These are phyloP conservation scores for Aspergillus olivimuriae DNA, from an alignment of 495 filamentous ascomycete species.

Conservation along the genomic window DNA sequence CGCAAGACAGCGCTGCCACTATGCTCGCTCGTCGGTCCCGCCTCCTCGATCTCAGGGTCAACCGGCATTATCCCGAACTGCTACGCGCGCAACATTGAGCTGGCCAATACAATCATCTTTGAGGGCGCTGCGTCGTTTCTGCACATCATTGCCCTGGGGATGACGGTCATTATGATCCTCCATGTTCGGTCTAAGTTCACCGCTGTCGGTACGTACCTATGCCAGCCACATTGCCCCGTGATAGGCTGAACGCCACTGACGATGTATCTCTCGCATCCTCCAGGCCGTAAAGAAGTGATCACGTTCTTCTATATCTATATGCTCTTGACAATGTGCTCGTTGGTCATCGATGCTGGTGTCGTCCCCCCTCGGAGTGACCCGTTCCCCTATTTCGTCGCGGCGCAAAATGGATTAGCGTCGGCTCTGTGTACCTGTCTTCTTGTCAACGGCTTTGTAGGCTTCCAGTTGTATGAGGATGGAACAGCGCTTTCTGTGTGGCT, in stretches of 20 bases:
- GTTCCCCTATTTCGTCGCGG: constrained; percentile 87
- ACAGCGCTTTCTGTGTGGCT: constrained; percentile 93
- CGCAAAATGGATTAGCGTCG: constrained; percentile 84
- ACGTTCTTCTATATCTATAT: constrained; percentile 98
- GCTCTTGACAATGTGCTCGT: constrained; percentile 78
- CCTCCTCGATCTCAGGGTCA: constrained; percentile 54
- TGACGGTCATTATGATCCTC: constrained; percentile 95
- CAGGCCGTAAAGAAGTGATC: constrained; percentile 96
- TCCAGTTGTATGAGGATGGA: constrained; percentile 98
- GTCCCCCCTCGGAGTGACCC: constrained; percentile 71
- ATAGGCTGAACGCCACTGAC: too few species aligned
- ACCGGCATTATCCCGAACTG: constrained; percentile 83
- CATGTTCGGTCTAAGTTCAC: constrained; percentile 98
- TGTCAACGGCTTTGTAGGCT: constrained; percentile 97
- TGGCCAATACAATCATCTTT: constrained; percentile 98
- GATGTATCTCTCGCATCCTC: neutral
- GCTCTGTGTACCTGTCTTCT: constrained; percentile 83
- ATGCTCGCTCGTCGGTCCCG: constrained; percentile 75
- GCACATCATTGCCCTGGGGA: constrained; percentile 84
- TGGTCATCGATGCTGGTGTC: constrained; percentile 90
- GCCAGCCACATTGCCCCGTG: neutral
- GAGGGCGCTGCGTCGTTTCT: constrained; percentile 85
- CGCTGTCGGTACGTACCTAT: constrained; percentile 73
- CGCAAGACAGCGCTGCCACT: constrained; percentile 76
- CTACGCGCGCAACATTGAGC: constrained; percentile 89